phyloP scores from a whole-genome alignment of 2,329 filamentous ascomycete genomes.

The Botrytis tulipae region DNA sequence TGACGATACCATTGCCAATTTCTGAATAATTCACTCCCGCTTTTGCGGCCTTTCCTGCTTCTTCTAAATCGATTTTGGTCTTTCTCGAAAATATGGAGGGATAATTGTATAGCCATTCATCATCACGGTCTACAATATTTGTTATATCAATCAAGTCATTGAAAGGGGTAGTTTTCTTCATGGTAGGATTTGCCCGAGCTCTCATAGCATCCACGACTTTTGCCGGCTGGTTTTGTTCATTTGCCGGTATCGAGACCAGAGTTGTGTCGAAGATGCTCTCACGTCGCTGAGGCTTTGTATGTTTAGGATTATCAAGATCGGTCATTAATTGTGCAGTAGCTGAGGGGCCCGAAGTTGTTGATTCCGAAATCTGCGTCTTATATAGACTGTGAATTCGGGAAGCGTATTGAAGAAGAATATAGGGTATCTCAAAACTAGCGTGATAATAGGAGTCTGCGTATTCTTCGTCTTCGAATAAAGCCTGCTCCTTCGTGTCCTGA shows the following conservation, averaged over 20 bases:
- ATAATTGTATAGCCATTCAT: neutral
- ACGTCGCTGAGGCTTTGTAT: neutral
- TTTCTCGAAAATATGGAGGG: neutral
- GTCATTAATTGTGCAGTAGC: neutral
- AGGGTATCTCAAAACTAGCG: neutral
- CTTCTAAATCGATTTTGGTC: rapidly evolving
- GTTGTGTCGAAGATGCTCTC: neutral
- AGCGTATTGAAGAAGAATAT: neutral
- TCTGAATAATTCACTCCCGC: rapidly evolving
- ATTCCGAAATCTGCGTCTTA: neutral
- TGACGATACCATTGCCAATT: neutral
- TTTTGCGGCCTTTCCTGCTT: neutral
- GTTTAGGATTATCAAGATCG: neutral
- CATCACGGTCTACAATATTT: neutral
- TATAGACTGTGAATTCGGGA: neutral
- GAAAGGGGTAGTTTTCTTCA: neutral
- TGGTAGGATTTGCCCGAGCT: neutral
- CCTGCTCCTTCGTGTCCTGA: neutral
- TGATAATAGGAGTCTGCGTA: neutral
- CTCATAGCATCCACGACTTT: no score
- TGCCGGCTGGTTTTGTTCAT: no score
- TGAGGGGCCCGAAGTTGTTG: rapidly evolving
- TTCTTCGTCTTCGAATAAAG: neutral
- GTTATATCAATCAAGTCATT: neutral
- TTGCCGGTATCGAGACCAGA: neutral